Percentiles rank a stretch among this genome's conserved stretches.
Conservation (phyloP, 1,284 basidiomycete genomes). For the Leucoagaricus sp. region DNA sequence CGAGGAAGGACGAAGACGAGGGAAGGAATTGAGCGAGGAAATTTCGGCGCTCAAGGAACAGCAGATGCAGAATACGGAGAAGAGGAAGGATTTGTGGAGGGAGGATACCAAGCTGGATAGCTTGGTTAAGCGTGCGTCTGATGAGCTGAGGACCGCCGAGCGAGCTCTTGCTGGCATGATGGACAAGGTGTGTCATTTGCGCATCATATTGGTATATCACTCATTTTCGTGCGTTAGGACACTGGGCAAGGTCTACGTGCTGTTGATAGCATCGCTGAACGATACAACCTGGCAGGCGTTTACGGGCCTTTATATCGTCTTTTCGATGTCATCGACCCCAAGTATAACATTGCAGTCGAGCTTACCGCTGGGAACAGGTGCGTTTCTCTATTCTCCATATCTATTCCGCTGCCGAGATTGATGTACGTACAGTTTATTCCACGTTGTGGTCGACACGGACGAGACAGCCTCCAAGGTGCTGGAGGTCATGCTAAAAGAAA, state of each 20-base stretch:
- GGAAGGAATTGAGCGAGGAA: constrained; percentile 69
- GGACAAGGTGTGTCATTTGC: constrained; percentile 72
- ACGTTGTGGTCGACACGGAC: constrained; percentile 96
- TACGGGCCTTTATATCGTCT: constrained; percentile 94
- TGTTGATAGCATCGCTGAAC: constrained; percentile 80
- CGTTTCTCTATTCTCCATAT: constrained; percentile 11
- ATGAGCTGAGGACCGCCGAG: constrained; percentile 82
- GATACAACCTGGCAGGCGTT: constrained; percentile 76
- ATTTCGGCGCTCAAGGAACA: constrained; percentile 70
- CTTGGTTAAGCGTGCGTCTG: constrained; percentile 73
- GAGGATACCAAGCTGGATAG: constrained; percentile 90
- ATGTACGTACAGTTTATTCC: constrained; percentile 74
- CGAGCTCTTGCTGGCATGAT: constrained; percentile 86
- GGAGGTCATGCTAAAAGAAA: constrained; percentile 91
- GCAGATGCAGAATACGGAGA: constrained; percentile 74
- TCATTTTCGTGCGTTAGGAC: constrained; percentile 56
- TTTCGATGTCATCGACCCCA: constrained; percentile 87
- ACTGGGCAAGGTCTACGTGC: constrained; percentile 86
- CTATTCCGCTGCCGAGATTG: constrained; percentile 1
- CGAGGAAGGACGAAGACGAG: constrained; percentile 73
- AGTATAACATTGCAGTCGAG: constrained; percentile 93
- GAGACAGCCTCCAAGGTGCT: constrained; percentile 88
- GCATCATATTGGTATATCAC: constrained; percentile 7
- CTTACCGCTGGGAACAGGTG: constrained; percentile 93
- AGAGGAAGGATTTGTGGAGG: constrained; percentile 92